Evolutionary conservation across 106 monocot genomes (phyloP), one percentile per base, ranked within the genome.

Genomic region (Dendrobium chrysotoxum): DNA sequence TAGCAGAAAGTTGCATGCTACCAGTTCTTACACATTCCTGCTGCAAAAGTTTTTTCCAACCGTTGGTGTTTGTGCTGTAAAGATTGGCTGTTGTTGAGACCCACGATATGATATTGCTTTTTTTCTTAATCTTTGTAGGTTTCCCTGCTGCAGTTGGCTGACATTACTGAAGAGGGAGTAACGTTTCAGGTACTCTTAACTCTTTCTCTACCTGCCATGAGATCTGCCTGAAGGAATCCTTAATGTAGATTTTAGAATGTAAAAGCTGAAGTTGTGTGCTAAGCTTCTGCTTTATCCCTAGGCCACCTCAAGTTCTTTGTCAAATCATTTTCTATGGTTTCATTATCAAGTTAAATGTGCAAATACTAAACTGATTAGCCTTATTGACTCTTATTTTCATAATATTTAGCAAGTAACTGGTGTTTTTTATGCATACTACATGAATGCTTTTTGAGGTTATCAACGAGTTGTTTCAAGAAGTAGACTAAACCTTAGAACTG

Each of bases 71-170:
- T 74, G 74, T 35, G 70, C 35, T 70, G 25, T 28, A 18, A 40
- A 71, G 40, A 42, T 42, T 42, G 74, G 7, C 18, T 20, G 40
- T 21, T 41, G 5, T 41, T 74, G 18, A 6, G 42, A 42, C 40
- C 5, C 6, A 42, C 20, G 74, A 10, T 7, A 15, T 74, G 40
- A 17, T 74, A 74, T 42, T 41, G 41, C 8, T 21, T 40, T 74
- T 76, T 50, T 46, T 5, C 30, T 70, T 87, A n/a, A 12, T 8
- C 65, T 84, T 4, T 85, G 68, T 58, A 98, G 98, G 98, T 98
- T 74, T 98, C 98, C 10, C 83, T 98, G 80, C 81, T 98, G 88
- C 95, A 98, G 91, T 91, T 98, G 84, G 98, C 98, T 86, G 98
- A 98, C 75, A 98, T 98, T 79, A 98, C 98, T 72, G 98, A 98